Evolutionary conservation across 78 protist species (phyloP).

Genomic region (Blattamonas nauphoetae): DNA sequence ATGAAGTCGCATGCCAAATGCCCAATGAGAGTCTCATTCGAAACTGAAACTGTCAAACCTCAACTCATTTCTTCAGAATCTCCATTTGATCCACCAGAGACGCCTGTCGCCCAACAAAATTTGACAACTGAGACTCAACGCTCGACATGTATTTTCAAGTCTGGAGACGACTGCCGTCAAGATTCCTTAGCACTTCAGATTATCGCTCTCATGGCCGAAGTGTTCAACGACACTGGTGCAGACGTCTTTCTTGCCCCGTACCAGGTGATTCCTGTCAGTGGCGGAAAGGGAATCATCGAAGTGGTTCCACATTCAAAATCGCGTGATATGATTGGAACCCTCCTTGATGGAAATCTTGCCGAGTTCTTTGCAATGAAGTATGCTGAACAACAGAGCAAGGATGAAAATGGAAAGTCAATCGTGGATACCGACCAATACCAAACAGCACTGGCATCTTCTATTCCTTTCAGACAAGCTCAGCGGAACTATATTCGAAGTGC

Average conservation of each 20-base stretch:
- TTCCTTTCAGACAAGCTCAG: conserved; percentile 19
- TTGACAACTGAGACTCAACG: background rate
- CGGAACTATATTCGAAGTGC: conserved; percentile 26
- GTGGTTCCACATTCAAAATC: conserved; percentile 62
- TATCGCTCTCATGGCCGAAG: conserved; percentile 54
- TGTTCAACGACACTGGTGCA: conserved; percentile 50
- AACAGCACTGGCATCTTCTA: no score
- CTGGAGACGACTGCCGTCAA: conserved; percentile 85
- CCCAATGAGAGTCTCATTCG: background rate
- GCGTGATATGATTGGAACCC: conserved; percentile 79
- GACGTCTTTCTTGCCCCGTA: conserved; percentile 72
- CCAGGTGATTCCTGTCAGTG: conserved; percentile 58
- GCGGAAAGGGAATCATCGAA: conserved; percentile 68
- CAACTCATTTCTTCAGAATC: background rate
- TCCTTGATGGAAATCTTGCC: conserved; percentile 39
- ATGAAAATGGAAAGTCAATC: background rate
- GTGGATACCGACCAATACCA: no score
- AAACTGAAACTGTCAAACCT: background rate
- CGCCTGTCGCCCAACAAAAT: background rate
- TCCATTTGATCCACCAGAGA: background rate
- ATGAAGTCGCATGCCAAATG: conserved; percentile 15
- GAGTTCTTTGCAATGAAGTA: conserved; percentile 58
- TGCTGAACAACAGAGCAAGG: background rate
- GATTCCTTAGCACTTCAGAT: conserved; percentile 78
- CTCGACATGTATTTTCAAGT: conserved; percentile 34